Conservation (phyloP, 2,329 filamentous ascomycete genomes). For the Leptoxyphium fumago region DNA sequence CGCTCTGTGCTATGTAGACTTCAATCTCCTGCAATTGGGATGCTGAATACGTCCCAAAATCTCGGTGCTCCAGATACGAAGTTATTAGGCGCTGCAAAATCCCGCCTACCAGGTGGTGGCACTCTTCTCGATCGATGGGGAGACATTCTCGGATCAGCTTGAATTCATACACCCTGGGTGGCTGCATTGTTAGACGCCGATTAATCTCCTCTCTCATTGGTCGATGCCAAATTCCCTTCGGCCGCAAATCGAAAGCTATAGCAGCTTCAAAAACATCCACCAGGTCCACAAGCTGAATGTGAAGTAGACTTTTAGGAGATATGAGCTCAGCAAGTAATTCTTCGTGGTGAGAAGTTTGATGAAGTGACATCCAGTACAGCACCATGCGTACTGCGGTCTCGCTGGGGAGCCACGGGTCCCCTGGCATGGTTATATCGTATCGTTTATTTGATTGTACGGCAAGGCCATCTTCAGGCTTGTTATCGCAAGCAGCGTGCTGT, state of each 20-base stretch:
- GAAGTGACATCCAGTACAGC: neutral
- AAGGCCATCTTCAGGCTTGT: too few relatives aligned
- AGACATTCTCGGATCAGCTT: conserved; percentile 1
- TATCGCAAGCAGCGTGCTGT: too few relatives aligned
- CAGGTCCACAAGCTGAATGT: neutral
- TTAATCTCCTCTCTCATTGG: neutral
- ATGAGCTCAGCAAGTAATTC: neutral
- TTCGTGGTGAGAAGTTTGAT: neutral
- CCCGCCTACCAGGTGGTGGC: neutral
- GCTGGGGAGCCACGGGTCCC: neutral
- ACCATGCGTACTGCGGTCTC: neutral
- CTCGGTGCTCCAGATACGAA: conserved; percentile 4
- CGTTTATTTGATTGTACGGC: neutral
- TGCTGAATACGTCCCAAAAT: conserved; percentile 1
- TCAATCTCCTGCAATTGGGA: conserved; percentile 2
- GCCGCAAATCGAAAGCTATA: neutral
- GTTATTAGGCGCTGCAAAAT: conserved; percentile 2
- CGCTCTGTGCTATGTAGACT: conserved; percentile 1
- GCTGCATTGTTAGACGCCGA: neutral
- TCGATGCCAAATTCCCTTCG: neutral
- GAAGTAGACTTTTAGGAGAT: neutral
- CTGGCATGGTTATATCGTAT: neutral
- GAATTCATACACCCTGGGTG: neutral
- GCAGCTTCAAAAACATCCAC: neutral
- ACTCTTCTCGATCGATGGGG: neutral